Percentiles rank a stretch among this genome's conserved stretches.
Evolutionary conservation across 2,329 filamentous ascomycete genomes (phyloP).

Genomic region (Sclerotinia sclerotiorum): DNA sequence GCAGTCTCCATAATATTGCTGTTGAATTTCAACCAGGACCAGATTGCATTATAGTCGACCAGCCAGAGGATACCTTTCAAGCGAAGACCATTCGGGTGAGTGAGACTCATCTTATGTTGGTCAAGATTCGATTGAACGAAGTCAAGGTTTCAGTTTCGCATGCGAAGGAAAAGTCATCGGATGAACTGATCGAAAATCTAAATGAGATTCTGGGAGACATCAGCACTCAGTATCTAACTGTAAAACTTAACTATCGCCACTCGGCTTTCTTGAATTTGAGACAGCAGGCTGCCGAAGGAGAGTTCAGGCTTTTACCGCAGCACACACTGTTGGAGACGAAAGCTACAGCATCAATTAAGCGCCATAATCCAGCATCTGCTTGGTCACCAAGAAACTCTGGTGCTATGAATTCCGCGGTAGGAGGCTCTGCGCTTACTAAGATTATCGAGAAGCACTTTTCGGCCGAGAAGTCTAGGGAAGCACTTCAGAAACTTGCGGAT

Average conservation of each 20-base stretch:
- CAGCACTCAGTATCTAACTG: constrained; percentile 50
- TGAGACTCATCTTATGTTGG: constrained; percentile 38
- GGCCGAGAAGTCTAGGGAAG: constrained; percentile 29
- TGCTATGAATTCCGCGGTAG: constrained; percentile 37
- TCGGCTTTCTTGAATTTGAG: constrained; percentile 48
- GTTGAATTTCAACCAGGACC: constrained; percentile 35
- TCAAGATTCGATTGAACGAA: constrained; percentile 34
- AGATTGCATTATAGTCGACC: constrained; percentile 35
- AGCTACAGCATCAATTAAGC: constrained; percentile 51
- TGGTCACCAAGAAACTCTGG: constrained; percentile 51
- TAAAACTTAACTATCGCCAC: constrained; percentile 56
- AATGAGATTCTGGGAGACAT: constrained; percentile 55
- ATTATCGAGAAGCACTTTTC: constrained; percentile 36
- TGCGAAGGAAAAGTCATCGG: constrained; percentile 46
- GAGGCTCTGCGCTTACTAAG: constrained; percentile 30
- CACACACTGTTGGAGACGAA: constrained; percentile 55
- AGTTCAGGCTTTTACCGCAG: constrained; percentile 41
- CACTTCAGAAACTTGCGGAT: constrained; percentile 29
- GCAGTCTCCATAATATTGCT: constrained; percentile 36
- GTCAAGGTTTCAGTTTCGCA: constrained; percentile 32
- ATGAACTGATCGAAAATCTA: constrained; percentile 59
- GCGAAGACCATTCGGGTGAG: constrained; percentile 31
- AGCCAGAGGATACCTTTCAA: constrained; percentile 37
- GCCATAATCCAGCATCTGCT: constrained; percentile 49
- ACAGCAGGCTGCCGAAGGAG: constrained; percentile 36